These are phyloP conservation scores for Gnomoniopsis smithogilvyi DNA, from an alignment of 2,329 filamentous ascomycete genomes.

Conservation along the genomic window DNA sequence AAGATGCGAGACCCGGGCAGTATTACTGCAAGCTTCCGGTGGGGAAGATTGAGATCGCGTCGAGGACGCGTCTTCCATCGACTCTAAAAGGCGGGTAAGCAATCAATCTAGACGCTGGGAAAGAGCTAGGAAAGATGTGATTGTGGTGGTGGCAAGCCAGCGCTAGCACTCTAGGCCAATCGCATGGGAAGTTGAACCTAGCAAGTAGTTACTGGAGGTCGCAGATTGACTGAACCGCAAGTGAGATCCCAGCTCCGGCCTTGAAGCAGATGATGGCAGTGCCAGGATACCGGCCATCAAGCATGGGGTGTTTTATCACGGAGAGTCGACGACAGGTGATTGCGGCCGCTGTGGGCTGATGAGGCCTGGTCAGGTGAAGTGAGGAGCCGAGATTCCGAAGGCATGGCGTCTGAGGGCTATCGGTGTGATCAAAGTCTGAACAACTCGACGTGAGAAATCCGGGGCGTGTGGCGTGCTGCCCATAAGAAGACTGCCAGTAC, in stretches of 20 bases:
- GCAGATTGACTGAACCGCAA: no score
- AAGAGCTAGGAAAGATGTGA: no score
- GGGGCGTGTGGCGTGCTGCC: not conserved
- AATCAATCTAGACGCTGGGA: no score
- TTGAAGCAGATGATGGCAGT: not conserved
- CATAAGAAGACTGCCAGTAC: not conserved
- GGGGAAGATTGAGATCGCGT: no score
- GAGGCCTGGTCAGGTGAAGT: not conserved
- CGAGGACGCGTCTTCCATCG: no score
- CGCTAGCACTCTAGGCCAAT: not conserved
- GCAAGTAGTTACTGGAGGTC: no score
- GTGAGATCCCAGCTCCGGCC: not conserved
- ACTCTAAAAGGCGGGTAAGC: no score
- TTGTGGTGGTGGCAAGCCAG: no score
- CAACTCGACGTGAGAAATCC: no score
- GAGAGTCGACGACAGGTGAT: not conserved
- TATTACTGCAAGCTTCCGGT: not conserved
- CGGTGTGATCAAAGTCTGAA: not conserved
- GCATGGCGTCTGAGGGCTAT: not conserved
- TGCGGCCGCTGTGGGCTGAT: no score
- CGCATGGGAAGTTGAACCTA: not conserved
- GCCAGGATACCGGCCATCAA: not conserved
- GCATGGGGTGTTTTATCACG: not conserved
- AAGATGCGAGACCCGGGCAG: not conserved
- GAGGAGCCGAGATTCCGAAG: not conserved